Conservation (phyloP, 805 yeast species). For the Saccharomycopsis fibuligera region DNA sequence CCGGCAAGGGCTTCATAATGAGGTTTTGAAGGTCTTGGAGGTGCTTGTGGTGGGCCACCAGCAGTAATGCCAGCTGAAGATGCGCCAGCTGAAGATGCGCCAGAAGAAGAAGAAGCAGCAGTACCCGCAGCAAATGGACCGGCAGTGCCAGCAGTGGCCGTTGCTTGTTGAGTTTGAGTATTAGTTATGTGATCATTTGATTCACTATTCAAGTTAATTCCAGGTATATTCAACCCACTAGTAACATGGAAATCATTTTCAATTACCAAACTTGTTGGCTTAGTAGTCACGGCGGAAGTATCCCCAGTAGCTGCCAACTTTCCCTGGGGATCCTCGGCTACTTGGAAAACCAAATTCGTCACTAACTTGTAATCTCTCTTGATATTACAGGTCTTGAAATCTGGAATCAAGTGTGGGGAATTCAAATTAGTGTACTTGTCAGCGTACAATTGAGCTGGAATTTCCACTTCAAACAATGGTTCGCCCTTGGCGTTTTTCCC, state of each 20-base stretch:
- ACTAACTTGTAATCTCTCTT: constrained; percentile 12
- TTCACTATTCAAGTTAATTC: not conserved
- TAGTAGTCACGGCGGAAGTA: not conserved
- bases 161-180: not conserved
- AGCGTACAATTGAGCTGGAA: constrained; percentile 5
- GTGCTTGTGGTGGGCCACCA: not conserved
- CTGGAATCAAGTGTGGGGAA: not conserved
- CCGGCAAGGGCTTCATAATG: constrained; percentile 9
- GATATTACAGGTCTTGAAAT: constrained; percentile 16
- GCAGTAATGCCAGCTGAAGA: constrained; percentile 3
- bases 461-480: constrained; percentile 5
- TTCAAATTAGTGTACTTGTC: not conserved
- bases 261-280: not conserved
- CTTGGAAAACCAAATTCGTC: not conserved
- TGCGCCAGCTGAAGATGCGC: not conserved
- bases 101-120: constrained; percentile 1
- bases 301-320: not conserved
- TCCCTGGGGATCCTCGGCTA: not conserved
- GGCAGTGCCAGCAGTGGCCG: not conserved
- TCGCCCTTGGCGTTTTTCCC: not conserved
- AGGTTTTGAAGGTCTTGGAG: not conserved
- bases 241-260: not conserved
- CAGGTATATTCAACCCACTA: not conserved
- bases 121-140: constrained; percentile 1
- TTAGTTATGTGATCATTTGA: not conserved